A percentile compares a stretch with the other conserved stretches of the same genome.
These are phyloP conservation scores for Carallia pectinifolia DNA, from an alignment of 345 rosid genomes.

Conservation along the genomic window DNA sequence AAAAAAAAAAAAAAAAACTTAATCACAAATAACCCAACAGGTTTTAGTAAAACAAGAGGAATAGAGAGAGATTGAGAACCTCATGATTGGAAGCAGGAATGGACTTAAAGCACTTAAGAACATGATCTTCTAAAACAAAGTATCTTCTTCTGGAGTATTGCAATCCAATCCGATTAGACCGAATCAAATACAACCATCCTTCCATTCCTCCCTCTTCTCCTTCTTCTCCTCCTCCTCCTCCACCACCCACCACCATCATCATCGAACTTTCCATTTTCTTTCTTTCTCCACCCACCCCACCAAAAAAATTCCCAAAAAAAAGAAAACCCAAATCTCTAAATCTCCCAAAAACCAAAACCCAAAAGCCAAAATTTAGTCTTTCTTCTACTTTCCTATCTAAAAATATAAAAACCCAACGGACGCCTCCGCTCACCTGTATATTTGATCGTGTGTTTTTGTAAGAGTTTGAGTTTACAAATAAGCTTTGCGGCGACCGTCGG, in stretches of 20 bases:
- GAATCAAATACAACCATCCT: constrained; percentile 82
- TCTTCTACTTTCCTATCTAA: no score
- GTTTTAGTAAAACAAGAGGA: background rate
- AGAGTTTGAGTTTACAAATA: no score
- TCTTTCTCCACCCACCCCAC: background rate
- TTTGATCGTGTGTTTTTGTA: background rate
- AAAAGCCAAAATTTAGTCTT: no score
- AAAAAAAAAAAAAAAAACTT: background rate
- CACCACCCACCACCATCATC: background rate
- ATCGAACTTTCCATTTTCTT: constrained; percentile 42
- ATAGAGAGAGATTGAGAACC: constrained; percentile 32
- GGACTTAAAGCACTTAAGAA: constrained; percentile 77
- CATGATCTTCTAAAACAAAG: constrained; percentile 65
- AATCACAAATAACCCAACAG: background rate
- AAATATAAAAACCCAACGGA: background rate
- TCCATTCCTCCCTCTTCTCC: constrained; percentile 51
- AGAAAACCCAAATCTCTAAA: background rate
- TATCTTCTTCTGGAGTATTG: constrained; percentile 85
- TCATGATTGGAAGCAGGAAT: constrained; percentile 49
- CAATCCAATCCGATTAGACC: constrained; percentile 75
- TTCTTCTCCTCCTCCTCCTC: constrained; percentile 11
- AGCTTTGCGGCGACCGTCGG: no score
- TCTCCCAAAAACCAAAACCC: background rate
- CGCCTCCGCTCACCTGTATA: background rate
- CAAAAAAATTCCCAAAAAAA: background rate